Evolutionary conservation across 129 eudicot genomes (phyloP), one percentile per base, ranked within the genome.

Genomic region (Escallonia herrerae): DNA sequence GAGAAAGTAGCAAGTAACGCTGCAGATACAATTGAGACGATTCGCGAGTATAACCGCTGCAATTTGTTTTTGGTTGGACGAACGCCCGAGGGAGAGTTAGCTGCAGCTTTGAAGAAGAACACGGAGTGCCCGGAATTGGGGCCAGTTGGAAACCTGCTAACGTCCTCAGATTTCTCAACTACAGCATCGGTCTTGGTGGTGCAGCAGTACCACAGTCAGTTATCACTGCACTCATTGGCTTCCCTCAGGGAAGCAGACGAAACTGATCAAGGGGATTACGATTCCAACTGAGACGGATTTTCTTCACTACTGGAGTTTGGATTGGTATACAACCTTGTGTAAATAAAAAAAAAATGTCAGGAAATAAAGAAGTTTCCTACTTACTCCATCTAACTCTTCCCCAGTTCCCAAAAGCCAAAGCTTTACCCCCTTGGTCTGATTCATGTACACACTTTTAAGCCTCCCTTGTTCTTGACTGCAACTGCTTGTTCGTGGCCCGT

Each of bases 121-220:
- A 74, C 14, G n/a, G 90, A 81, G 65, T 84, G 80, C 55, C 86
- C 84, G 13, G 88, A 88, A 56, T 63, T 88, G 76, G 95, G 95
- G 10, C 95, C 91, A 0, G 59, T 88, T 6, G 91, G 91, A 7
- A 72, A 70, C 67, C 67, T 84, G 64, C 52, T 84, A 76, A 77
- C 76, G 43, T 75, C 84, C 4, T 42, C 80, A 1, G 78, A 50
- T 6, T 72, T 74, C 41, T 67, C 82, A 13, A 83, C 83, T 0
- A 48, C 77, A 2, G 85, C 95, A 0, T 87, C 95, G 1, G 90
- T 87, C 40, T 48, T 87, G 74, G 84, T 87, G 45, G 79, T 87
- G 60, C 95, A 87, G 63, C 84, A 83, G 59, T 84, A 84, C 8
- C 73, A 64, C 39, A 65, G 72, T 1, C 75, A 74, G 38, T 56